Percentiles rank a stretch among this genome's conserved stretches.
Evolutionary conservation across 2,329 filamentous ascomycete genomes (phyloP).

Genomic region (Pseudogymnoascus sp.): DNA sequence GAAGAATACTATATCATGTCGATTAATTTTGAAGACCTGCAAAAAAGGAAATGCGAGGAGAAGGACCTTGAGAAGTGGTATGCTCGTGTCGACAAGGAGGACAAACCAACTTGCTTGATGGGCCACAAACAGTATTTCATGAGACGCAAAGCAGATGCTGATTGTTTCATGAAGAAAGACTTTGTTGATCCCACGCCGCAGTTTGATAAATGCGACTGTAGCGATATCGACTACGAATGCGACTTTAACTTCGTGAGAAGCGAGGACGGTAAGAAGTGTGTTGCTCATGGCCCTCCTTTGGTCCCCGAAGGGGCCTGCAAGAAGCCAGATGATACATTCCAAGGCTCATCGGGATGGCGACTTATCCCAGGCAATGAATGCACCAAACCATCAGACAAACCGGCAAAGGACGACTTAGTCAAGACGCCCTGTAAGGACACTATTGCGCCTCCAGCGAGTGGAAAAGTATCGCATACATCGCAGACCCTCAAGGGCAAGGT

Average conservation of each 20-base stretch:
- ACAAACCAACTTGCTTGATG: conserved; percentile 84
- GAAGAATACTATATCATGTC: conserved; percentile 58
- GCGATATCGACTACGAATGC: conserved; percentile 83
- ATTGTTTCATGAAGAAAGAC: conserved; percentile 81
- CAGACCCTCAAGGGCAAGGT: conserved; percentile 54
- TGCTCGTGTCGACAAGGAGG: conserved; percentile 72
- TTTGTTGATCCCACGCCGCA: conserved; percentile 71
- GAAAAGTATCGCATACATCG: conserved; percentile 56
- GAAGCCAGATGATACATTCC: conserved; percentile 60
- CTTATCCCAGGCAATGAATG: conserved; percentile 80
- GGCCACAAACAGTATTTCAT: conserved; percentile 84
- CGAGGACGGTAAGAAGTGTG: conserved; percentile 61
- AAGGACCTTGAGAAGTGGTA: conserved; percentile 88
- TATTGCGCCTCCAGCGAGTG: conserved; percentile 47
- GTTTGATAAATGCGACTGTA: conserved; percentile 72
- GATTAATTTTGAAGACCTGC: conserved; percentile 75
- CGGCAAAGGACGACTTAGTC: conserved; percentile 62
- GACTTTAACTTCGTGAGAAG: conserved; percentile 80
- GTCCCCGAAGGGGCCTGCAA: conserved; percentile 69
- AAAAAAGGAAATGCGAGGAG: conserved; percentile 68
- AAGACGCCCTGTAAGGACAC: conserved; percentile 69
- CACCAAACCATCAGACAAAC: conserved; percentile 45
- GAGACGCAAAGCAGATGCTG: conserved; percentile 75
- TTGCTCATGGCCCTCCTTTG: conserved; percentile 52
- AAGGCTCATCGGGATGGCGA: conserved; percentile 82